Evolutionary conservation across 202 grass and related monocot genomes (phyloP), one percentile per base, ranked within the genome.

Genomic region (Sporobolus alterniflorus): DNA sequence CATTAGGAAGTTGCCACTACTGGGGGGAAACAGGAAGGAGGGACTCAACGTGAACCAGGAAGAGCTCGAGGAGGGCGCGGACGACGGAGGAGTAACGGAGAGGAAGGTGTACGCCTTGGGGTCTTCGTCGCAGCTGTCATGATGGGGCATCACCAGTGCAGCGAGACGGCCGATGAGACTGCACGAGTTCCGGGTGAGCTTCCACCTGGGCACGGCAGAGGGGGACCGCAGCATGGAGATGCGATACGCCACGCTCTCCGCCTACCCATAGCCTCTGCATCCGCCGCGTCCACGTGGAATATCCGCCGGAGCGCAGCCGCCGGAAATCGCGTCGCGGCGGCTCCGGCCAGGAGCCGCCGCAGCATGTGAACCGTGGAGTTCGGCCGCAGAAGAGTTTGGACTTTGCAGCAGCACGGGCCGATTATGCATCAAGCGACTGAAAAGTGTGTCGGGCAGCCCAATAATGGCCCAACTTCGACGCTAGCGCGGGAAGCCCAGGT

Each of bases 111-210:
- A 89, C 1, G 64, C 82, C 36, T 0, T 9, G 5, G 40, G 76
- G 0, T 9, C 0, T 34, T 71, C 43, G 18, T 49, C 64, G 18
- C 12, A 21, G 10, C 30, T 49, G 0, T 0, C 0, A 0, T 1
- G 0, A 25, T 0, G 30, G 7, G 24, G 28, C 76, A 16, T 64
- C 66, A 94, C 90, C 21, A 90, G 78, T 1, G 69, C 29, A 28
- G 0, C 2, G 55, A 98, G 66, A 70, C 69, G 81, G 66, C 92
- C 95, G 70, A 95, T 93, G 81, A 98, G 75, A 82, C 88, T 91
- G 82, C 95, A 98, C 34, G 74, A 89, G 66, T 88, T 93, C n/a
- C 10, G 5, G 22, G 2, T 30, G 21, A 91, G 24, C 36, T 10
- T 21, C 2, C 0, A 3, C 14, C 11, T 42, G 32, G 6, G 32